phyloP scores from a whole-genome alignment of 192 early-diverging fungal genomes.

The Bifiguratus adelaidae region DNA sequence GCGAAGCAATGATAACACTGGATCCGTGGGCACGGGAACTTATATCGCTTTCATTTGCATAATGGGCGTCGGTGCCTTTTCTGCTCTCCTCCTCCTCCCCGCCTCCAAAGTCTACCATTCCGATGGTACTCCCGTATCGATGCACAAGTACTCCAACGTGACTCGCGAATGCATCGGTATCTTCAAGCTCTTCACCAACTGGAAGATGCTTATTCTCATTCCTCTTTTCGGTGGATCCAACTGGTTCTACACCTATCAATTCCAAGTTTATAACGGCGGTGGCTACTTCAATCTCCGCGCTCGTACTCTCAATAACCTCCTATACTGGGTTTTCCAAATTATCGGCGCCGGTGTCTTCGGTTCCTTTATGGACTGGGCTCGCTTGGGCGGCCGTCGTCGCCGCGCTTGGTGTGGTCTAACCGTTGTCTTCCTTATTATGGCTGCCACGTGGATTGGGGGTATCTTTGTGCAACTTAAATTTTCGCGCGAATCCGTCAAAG shows the following conservation, averaged over 20 bases:
- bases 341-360: conserved; percentile 54
- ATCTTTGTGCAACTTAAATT: conserved; percentile 45
- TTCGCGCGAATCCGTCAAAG: no score
- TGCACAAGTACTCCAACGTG: conserved; percentile 62
- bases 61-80: conserved; percentile 48
- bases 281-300: conserved; percentile 58
- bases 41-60: conserved; percentile 65
- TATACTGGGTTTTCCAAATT: conserved; percentile 76
- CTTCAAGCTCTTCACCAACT: conserved; percentile 47
- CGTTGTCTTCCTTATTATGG: conserved; percentile 32
- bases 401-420: conserved; percentile 53
- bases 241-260: conserved; percentile 76
- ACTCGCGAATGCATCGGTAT: conserved; percentile 36
- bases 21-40: conserved; percentile 55
- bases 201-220: conserved; percentile 53
- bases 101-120: conserved; percentile 48
- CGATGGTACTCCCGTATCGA: conserved; percentile 57
- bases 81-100: conserved; percentile 46
- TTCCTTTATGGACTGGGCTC: conserved; percentile 46
- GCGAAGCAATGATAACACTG: conserved; percentile 28
- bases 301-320: conserved; percentile 57
- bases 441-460: conserved; percentile 56
- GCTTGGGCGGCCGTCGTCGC: conserved; percentile 35
- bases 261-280: conserved; percentile 48
- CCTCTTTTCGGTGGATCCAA: conserved; percentile 69